Base-by-base conservation (phyloP, 192 early-diverging fungal species). In the Phlyctochytrium arcticum region DNA sequence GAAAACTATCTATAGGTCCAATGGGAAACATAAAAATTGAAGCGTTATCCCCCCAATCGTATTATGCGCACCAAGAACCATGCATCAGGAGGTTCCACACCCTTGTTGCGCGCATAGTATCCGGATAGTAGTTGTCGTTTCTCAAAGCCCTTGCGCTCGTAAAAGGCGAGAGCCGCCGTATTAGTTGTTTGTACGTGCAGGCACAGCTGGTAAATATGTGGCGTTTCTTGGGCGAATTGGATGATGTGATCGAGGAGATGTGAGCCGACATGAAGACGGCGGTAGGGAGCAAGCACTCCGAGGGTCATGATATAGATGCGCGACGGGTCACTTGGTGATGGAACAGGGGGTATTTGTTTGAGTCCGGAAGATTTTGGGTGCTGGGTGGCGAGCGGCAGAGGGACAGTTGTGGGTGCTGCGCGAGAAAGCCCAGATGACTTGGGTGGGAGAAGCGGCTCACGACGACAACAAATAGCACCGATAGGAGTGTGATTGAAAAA, bases 281-380 rank as follows among this genome's bases (percentile, higher is more conserved):
- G 75, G 62, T 89, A 95, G 10, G 90, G 89, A 9, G 83, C 83
- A 29, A 98, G 75, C 34, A 98, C 92, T 32, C 93, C 93, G 49
- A 98, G 75, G 1, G 95, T 98, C 90, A 93, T 92, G 64, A 98
- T 93, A 67, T 95, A 95, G 29, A 94, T 76, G 6, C 65, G 62
- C 12, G 54, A 29, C 49, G 71, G 54, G 21, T 19, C 39, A 0
- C 15, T 44, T 0, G 39, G 39, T 44, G 39, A n/a, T 12, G 15
- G 15, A n/a, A n/a, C 39, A 2, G 39, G 39, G 39, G 39, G 12
- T 44, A 2, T n/a, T n/a, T n/a, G n/a, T n/a, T n/a, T n/a, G n/a
- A n/a, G n/a, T n/a, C n/a, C n/a, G n/a, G n/a, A n/a, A n/a, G n/a
- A n/a, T n/a, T n/a, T n/a, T n/a, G n/a, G n/a, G n/a, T n/a, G n/a